phyloP scores from a whole-genome alignment of 1,139 yeast species.

The Eremothecium sinecaudum region DNA sequence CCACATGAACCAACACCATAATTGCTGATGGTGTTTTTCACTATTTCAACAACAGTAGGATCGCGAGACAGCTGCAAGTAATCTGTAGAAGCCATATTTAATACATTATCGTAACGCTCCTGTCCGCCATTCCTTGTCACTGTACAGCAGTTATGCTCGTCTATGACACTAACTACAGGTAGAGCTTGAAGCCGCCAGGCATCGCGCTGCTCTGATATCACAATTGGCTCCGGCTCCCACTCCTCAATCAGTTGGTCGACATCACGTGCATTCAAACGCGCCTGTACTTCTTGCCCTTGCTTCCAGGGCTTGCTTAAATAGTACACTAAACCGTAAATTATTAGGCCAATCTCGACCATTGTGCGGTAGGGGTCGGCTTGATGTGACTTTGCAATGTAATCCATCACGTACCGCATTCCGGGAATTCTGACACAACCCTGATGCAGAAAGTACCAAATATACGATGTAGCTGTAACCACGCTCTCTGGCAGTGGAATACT shows the following conservation, averaged over 20 bases:
- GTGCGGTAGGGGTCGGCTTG: constrained; percentile 92
- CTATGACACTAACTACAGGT: constrained; percentile 50
- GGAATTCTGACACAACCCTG: constrained; percentile 39
- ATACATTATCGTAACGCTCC: constrained; percentile 34
- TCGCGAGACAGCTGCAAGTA: constrained; percentile 50
- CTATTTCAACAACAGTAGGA: constrained; percentile 42
- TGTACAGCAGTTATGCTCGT: constrained; percentile 34
- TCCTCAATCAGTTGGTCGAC: constrained; percentile 77
- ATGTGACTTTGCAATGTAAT: constrained; percentile 81
- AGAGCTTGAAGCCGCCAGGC: constrained; percentile 52
- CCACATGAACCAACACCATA: constrained; percentile 99
- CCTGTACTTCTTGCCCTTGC: constrained; percentile 67
- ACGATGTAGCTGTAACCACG: constrained; percentile 19
- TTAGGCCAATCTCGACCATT: constrained; percentile 63
- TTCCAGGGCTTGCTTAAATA: constrained; percentile 62
- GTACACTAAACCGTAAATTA: constrained; percentile 79
- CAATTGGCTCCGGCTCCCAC: constrained; percentile 86
- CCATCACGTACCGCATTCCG: constrained; percentile 66
- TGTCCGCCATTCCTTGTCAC: constrained; percentile 27
- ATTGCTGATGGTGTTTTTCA: constrained; percentile 48
- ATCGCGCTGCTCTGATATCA: constrained; percentile 45
- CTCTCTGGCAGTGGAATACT: constrained; percentile 25
- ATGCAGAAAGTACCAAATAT: constrained; percentile 20
- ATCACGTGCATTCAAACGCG: constrained; percentile 55
- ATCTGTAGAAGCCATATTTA: constrained; percentile 58